Base-by-base conservation (phyloP, 805 yeast genomes). In the Candida ovalis region DNA sequence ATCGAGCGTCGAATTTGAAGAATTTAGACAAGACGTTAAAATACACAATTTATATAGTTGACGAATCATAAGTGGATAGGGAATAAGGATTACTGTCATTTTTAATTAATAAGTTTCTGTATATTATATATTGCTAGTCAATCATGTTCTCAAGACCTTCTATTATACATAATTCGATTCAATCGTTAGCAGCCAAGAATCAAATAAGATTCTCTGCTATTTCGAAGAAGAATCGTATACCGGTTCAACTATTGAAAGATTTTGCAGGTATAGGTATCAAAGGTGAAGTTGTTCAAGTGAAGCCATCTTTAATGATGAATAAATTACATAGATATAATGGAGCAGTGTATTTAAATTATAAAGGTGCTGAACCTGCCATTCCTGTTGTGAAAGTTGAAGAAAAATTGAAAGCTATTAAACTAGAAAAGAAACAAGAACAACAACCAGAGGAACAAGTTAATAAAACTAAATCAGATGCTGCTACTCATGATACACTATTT, bases 231-330 rank as follows among this genome's bases (percentile, higher is more conserved):
- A 74, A 77, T 52, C 77, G 78, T 56, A 80, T 88, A 44, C 71
- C 76, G 33, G 90, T 90, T 13, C 97, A 90, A 70, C 71, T 89
- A n/a, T 72, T 88, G 50, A 76, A 73, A 58, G 87, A 87, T 59
- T 76, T 80, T 60, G 78, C 81, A 27, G 76, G 75, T 13, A 67
- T 84, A 47, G 95, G 96, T 19, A 69, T 69, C 21, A 71, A 69
- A 51, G 97, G 97, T 32, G 85, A 90, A 69, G 75, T 90, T 40
- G 74, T 85, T 25, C 71, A 77, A 32, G 96, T 90, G 18, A 76
- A 80, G 52, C 90, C 96, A 27, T 86, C 89, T 21, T 73, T 79
- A 52, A 90, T 90, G 96, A 80, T 92, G 61, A 88, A 87, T 68
- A 78, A 70, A 57, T 75, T 90, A 48, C 88, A 88, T 58, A 78